Evolutionary conservation across 306 rosid species (phyloP).

Genomic region (Rubus idaeus): DNA sequence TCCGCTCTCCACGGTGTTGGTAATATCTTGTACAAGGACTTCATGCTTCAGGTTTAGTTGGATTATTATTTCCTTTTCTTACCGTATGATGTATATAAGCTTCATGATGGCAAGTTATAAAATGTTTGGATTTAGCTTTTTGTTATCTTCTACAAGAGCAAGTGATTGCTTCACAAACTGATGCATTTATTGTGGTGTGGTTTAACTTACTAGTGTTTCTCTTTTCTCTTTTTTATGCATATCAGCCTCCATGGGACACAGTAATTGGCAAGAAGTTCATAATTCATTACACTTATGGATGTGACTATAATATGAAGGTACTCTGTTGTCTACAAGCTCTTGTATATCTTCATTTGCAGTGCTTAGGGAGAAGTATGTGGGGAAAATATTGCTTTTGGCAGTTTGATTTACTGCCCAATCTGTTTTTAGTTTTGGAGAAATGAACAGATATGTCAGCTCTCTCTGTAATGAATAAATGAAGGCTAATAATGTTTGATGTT

Average conservation of each 20-base stretch:
- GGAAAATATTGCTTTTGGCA: background rate
- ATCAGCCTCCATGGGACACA: constrained; percentile 94
- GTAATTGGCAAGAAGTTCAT: constrained; percentile 68
- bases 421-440: constrained; percentile 10
- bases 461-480: constrained; percentile 11
- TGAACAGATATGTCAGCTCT: background rate
- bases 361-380: background rate
- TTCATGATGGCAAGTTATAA: constrained; percentile 7
- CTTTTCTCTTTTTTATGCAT: constrained; percentile 24
- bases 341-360: constrained; percentile 11
- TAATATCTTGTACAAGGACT: constrained; percentile 83
- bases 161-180: background rate
- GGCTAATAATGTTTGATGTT: constrained; percentile 21
- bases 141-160: background rate
- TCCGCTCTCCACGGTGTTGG: constrained; percentile 84
- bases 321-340: constrained; percentile 10
- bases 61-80: constrained; percentile 15
- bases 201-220: constrained; percentile 26
- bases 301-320: constrained; percentile 94
- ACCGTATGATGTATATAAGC: background rate
- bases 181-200: background rate
- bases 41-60: constrained; percentile 92
- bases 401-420: background rate
- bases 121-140: background rate
- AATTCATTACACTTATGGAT: constrained; percentile 95